Conservation (phyloP, 148 eudicot genomes). For the Dianthus caryophyllus region DNA sequence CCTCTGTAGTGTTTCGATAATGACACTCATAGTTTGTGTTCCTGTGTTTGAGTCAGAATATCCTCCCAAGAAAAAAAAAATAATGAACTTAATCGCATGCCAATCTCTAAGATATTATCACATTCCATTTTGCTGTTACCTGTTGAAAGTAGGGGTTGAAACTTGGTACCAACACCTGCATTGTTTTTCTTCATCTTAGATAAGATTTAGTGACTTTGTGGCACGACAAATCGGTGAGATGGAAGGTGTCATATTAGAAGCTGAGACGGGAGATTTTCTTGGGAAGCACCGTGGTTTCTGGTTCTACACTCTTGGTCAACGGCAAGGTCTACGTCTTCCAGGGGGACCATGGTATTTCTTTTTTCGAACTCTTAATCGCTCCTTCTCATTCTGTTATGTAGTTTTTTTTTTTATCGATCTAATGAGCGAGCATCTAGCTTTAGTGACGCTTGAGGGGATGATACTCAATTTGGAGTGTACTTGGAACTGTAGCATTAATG, state of each 20-base stretch:
- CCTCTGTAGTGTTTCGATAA: no score
- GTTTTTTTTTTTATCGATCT: background rate
- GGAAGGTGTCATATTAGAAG: slow-evolving; percentile 91
- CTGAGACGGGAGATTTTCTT: slow-evolving; percentile 90
- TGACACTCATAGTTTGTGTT: no score
- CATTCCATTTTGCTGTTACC: slow-evolving; percentile 5
- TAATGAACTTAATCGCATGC: background rate
- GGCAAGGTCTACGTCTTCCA: slow-evolving; percentile 91
- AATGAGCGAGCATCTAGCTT: background rate
- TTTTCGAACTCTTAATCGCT: background rate
- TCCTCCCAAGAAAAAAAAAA: no score
- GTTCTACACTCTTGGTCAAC: slow-evolving; percentile 97
- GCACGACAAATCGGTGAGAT: slow-evolving; percentile 90
- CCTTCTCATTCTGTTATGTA: background rate
- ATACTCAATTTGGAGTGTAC: background rate
- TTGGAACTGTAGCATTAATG: background rate
- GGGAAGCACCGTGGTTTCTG: slow-evolving; percentile 92
- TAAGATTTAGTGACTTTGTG: slow-evolving; percentile 95
- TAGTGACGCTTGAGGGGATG: background rate
- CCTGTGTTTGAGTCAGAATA: no score
- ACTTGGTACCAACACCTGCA: slow-evolving; percentile 14
- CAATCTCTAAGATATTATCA: background rate
- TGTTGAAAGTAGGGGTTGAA: no score
- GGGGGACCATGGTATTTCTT: slow-evolving; percentile 89
- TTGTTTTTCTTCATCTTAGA: slow-evolving; percentile 34